Evolutionary conservation across 2,329 filamentous ascomycete species (phyloP), one percentile per base, ranked within the genome.

Genomic region (Botryosphaeria dothidea): DNA sequence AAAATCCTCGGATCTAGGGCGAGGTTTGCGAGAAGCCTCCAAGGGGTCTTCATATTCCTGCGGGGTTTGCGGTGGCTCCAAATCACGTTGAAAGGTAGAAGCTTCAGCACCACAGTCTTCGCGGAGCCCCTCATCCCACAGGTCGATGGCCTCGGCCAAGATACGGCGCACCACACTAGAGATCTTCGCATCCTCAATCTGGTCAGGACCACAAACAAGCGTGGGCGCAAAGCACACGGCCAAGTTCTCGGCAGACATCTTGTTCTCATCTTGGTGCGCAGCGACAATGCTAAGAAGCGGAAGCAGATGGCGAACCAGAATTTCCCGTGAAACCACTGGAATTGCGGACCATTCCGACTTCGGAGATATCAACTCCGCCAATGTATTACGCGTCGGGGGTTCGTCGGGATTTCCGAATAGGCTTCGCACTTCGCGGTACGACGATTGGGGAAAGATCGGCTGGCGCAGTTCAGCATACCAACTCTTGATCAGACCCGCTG

Each of bases 171-270:
- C 75, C 17, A 84, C 80, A 1, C 78, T 79, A 3, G 83, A 83
- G 71, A 85, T 81, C 68, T 83, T 85, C 0, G 81, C 82, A 67
- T 86, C 84, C 66, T 84, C 82, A 43, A 85, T 73, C 68, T 85
- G 83, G 70, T 86, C 82, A 3, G 82, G 80, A 0, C 84, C 83
- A 67, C 81, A 80, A 13, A 86, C 70, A 3, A 86, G 72, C 43
- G 81, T 80, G 41, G 84, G 84, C 2, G 82, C 82, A 69, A 86
- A 82, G 69, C 83, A 85, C 6, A 86, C 83, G 15, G 83, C 81
- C 38, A 86, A 69, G 56, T 86, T 86, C 52, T 81, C 80, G 0
- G 83, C 71, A 3, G 76, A 82, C 84, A 86, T 86, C 68, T 84
- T 85, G 74, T 86, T 86, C 54, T 78, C 67, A n/a, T 79, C 71